These are phyloP conservation scores for Wilcoxina mikolae DNA, from an alignment of 495 filamentous ascomycete genomes.

Conservation along the genomic window DNA sequence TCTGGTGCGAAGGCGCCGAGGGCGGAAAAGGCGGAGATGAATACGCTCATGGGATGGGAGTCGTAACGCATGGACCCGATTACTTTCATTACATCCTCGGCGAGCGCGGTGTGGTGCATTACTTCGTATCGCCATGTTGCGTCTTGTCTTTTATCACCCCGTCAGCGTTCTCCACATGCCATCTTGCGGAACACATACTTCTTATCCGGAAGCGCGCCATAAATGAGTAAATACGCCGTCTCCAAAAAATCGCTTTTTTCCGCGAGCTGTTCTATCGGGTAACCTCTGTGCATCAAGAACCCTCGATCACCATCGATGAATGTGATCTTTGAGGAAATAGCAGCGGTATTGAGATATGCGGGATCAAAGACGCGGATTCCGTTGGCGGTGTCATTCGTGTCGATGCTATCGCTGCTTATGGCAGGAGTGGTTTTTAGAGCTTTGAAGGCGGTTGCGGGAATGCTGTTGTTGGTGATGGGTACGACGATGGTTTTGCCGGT, in stretches of 20 bases:
- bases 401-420: slow-evolving; percentile 10
- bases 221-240: slow-evolving; percentile 36
- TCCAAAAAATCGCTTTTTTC: slow-evolving; percentile 33
- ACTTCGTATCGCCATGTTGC: slow-evolving; percentile 29
- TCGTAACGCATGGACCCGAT: slow-evolving; percentile 31
- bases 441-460: slow-evolving; percentile 37
- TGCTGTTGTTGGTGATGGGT: slow-evolving; percentile 37
- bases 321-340: slow-evolving; percentile 37
- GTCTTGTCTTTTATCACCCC: too few species aligned
- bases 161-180: too few species aligned
- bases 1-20: slow-evolving; percentile 31
- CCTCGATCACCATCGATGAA: slow-evolving; percentile 37
- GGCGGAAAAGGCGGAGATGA: slow-evolving; percentile 34
- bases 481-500: slow-evolving; percentile 37
- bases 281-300: slow-evolving; percentile 33
- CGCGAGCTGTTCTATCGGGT: slow-evolving; percentile 34
- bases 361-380: slow-evolving; percentile 41
- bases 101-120: slow-evolving; percentile 29
- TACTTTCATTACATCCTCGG: slow-evolving; percentile 29
- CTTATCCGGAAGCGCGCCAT: slow-evolving; percentile 32
- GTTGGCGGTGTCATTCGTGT: slow-evolving; percentile 23
- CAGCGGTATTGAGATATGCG: slow-evolving; percentile 41
- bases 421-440: slow-evolving; percentile 32
- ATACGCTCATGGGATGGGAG: slow-evolving; percentile 34
- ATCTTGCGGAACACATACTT: too few species aligned